Evolutionary conservation across 306 rosid genomes (phyloP).

Genomic region (Sesbania bispinosa): DNA sequence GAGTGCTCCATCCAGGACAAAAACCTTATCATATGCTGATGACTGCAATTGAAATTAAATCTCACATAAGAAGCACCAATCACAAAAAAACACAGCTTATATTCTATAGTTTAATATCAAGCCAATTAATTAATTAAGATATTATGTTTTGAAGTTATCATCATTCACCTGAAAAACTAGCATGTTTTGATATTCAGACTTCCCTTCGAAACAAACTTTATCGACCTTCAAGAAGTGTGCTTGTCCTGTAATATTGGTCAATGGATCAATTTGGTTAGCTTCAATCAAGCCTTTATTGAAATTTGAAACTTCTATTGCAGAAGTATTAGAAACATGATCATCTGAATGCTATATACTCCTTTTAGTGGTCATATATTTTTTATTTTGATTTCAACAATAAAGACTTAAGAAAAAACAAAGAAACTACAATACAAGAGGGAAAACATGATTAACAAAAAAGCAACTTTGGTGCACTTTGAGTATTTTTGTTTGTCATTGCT

Average conservation of each 20-base stretch:
- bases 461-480: not conserved
- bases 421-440: not conserved
- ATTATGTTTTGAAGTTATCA: not conserved
- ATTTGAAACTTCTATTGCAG: too few relatives aligned
- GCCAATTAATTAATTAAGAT: not conserved
- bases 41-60: slow-evolving; percentile 38
- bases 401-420: too few relatives aligned
- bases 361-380: too few relatives aligned
- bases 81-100: not conserved
- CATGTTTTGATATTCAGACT: slow-evolving; percentile 54
- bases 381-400: too few relatives aligned
- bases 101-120: not conserved
- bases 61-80: not conserved
- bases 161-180: slow-evolving; percentile 61
- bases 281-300: too few relatives aligned
- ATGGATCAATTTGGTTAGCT: slow-evolving; percentile 12
- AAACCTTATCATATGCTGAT: slow-evolving; percentile 54
- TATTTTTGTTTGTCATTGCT: not conserved
- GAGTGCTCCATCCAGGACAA: slow-evolving; percentile 58
- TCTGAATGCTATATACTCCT: too few relatives aligned
- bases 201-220: slow-evolving; percentile 54
- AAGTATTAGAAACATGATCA: too few relatives aligned
- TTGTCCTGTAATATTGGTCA: slow-evolving; percentile 41
- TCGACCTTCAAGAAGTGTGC: slow-evolving; percentile 68
- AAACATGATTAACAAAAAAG: not conserved